Percentiles rank a stretch among this genome's conserved stretches.
Evolutionary conservation across 805 yeast species (phyloP).

Genomic region (Yarrowia osloensis): DNA sequence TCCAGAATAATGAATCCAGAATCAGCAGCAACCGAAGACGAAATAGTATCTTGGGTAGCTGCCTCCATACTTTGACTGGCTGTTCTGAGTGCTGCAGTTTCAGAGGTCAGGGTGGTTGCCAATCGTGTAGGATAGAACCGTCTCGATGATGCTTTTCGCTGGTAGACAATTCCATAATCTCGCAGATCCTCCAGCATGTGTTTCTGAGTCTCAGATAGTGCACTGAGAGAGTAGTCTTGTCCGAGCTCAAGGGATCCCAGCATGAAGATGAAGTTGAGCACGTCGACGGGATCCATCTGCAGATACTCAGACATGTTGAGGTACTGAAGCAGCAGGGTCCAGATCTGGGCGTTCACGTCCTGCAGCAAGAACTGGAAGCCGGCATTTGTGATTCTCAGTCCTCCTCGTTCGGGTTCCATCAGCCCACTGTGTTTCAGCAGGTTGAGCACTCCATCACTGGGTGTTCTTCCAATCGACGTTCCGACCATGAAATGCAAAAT

Average conservation of each 20-base stretch:
- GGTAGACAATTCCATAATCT: constrained; percentile 88
- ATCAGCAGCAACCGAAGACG: constrained; percentile 39
- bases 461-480: constrained; percentile 60
- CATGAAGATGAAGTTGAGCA: constrained; percentile 88
- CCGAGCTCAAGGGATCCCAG: constrained; percentile 92
- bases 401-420: constrained; percentile 58
- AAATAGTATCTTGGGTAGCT: constrained; percentile 46
- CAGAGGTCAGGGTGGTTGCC: constrained; percentile 88
- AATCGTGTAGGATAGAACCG: constrained; percentile 87
- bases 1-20: constrained; percentile 73
- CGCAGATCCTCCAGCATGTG: constrained; percentile 85
- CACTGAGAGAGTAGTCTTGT: constrained; percentile 71
- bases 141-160: constrained; percentile 56
- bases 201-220: constrained; percentile 75
- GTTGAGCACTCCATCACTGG: constrained; percentile 81
- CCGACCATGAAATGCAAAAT: constrained; percentile 98
- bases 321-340: constrained; percentile 89
- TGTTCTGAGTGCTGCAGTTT: constrained; percentile 65
- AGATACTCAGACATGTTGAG: constrained; percentile 78
- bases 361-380: constrained; percentile 95
- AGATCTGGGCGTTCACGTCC: constrained; percentile 89
- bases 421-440: constrained; percentile 77
- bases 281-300: constrained; percentile 95
- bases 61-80: constrained; percentile 77
- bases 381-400: constrained; percentile 75